A percentile compares a stretch with the other conserved stretches of the same genome.
Evolutionary conservation across 768 basidiomycete species (phyloP).

Genomic region (Pilatotrama ljubarskyi): DNA sequence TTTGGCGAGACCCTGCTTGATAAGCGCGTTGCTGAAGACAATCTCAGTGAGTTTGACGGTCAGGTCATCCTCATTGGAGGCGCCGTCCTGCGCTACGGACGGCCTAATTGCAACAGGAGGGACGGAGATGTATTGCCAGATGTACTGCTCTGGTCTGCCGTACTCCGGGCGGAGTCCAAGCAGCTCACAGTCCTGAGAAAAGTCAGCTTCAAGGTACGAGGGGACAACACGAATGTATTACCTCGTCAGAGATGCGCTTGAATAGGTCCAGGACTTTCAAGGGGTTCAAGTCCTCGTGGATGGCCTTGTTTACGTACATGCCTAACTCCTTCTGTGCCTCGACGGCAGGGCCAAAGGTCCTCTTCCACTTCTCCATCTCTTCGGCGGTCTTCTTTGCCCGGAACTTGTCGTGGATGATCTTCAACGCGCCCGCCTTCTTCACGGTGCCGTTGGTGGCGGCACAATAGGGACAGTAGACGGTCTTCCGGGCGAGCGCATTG

Average conservation of each 20-base stretch:
- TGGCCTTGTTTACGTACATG: slow-evolving; percentile 81
- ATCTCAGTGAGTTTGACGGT: slow-evolving; percentile 98
- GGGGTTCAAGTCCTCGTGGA: slow-evolving; percentile 92
- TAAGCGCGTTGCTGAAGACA: slow-evolving; percentile 89
- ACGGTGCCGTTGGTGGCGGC: slow-evolving; percentile 92
- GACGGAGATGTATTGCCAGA: slow-evolving; percentile 99
- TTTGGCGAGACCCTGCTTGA: slow-evolving; percentile 85
- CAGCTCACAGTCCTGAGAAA: slow-evolving; percentile 84
- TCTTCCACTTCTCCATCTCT: slow-evolving; percentile 86
- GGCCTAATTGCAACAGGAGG: slow-evolving; percentile 98
- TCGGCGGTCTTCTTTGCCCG: slow-evolving; percentile 90
- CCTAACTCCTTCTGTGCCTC: slow-evolving; percentile 86
- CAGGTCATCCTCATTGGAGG: slow-evolving; percentile 97
- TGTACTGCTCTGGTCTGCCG: slow-evolving; percentile 93
- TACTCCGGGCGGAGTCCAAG: slow-evolving; percentile 85
- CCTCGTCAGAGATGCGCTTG: slow-evolving; percentile 89
- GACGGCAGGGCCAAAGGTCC: slow-evolving; percentile 77
- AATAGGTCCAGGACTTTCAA: slow-evolving; percentile 92
- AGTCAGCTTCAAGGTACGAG: background rate
- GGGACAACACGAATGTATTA: slow-evolving; percentile 29
- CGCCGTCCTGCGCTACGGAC: slow-evolving; percentile 95
- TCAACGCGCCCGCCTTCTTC: slow-evolving; percentile 92
- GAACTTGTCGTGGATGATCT: slow-evolving; percentile 98
- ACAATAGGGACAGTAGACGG: slow-evolving; percentile 91
- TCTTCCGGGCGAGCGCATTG: slow-evolving; percentile 84